Conservation (phyloP, 1,284 basidiomycete genomes). For the Xerocomus cyaneibrunnescens region DNA sequence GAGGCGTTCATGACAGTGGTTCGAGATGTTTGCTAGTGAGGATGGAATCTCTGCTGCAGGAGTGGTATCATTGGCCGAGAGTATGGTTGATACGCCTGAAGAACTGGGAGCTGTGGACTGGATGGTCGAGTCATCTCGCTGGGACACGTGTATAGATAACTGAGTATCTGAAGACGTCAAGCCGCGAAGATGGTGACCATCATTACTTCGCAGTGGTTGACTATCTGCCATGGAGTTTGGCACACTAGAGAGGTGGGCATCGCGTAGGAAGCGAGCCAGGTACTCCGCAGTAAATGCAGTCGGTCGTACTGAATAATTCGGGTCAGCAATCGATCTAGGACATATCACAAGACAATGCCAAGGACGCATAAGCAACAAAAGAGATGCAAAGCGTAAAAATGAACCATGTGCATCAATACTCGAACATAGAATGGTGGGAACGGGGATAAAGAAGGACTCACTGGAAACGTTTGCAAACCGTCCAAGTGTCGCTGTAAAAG, state of each 20-base stretch:
- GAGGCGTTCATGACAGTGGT: background rate
- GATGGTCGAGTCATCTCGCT: background rate
- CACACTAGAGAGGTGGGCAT: background rate
- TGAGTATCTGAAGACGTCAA: background rate
- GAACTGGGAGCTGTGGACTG: background rate
- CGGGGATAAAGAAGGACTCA: no score
- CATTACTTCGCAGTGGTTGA: background rate
- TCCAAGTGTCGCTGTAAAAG: slow-evolving; percentile 2
- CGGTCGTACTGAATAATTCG: slow-evolving; percentile 5
- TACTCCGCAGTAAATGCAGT: slow-evolving; percentile 6
- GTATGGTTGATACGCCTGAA: background rate
- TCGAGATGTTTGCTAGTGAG: background rate
- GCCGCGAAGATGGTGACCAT: background rate
- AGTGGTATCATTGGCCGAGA: background rate
- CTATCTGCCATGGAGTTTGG: background rate
- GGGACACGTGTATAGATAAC: background rate
- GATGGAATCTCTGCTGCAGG: background rate
- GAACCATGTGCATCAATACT: no score
- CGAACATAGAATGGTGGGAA: no score
- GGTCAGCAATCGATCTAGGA: slow-evolving; percentile 8
- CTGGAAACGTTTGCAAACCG: background rate
- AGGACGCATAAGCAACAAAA: no score
- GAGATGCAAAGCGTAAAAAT: no score
- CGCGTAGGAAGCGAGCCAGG: background rate
- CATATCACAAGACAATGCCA: background rate